phyloP scores from a whole-genome alignment of 306 rosid genomes.

The Cicer bijugum region DNA sequence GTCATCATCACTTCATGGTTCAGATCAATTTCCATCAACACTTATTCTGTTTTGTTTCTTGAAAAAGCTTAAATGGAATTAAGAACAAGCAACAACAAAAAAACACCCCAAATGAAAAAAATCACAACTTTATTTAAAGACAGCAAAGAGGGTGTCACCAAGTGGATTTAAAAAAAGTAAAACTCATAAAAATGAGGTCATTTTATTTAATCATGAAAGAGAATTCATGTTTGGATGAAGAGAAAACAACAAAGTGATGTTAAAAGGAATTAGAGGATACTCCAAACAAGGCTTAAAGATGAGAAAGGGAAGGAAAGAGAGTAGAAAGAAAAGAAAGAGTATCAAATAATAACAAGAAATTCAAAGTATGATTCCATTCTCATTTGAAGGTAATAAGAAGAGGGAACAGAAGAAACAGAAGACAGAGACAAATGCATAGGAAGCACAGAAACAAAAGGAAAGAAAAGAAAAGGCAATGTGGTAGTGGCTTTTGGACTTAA shows the following conservation, averaged over 20 bases:
- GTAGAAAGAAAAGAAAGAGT: not conserved
- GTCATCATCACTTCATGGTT: constrained; percentile 62
- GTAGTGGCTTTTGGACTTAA: constrained; percentile 68
- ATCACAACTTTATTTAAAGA: constrained; percentile 26
- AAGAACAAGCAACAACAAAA: constrained; percentile 10
- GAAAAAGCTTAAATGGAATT: constrained; percentile 45
- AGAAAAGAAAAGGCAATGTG: constrained; percentile 71
- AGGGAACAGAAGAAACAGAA: constrained; percentile 98
- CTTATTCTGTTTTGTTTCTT: constrained; percentile 44
- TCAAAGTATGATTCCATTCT: constrained; percentile 84
- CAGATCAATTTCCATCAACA: constrained; percentile 97
- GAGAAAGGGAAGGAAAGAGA: constrained; percentile 21
- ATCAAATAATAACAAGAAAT: constrained; percentile 84
- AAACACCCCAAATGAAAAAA: constrained; percentile 36
- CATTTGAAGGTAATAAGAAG: constrained; percentile 84
- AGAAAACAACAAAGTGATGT: too few relatives aligned
- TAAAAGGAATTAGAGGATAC: too few relatives aligned
- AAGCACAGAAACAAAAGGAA: constrained; percentile 85
- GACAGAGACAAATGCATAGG: constrained; percentile 88
- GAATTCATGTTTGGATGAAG: constrained; percentile 48
- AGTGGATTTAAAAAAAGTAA: constrained; percentile 46
- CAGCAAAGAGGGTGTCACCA: constrained; percentile 39
- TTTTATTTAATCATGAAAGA: constrained; percentile 49
- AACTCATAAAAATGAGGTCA: constrained; percentile 64
- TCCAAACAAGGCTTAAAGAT: constrained; percentile 44